phyloP scores from a whole-genome alignment of 257 asterid genomes.

The Ajuga chamaepitys region DNA sequence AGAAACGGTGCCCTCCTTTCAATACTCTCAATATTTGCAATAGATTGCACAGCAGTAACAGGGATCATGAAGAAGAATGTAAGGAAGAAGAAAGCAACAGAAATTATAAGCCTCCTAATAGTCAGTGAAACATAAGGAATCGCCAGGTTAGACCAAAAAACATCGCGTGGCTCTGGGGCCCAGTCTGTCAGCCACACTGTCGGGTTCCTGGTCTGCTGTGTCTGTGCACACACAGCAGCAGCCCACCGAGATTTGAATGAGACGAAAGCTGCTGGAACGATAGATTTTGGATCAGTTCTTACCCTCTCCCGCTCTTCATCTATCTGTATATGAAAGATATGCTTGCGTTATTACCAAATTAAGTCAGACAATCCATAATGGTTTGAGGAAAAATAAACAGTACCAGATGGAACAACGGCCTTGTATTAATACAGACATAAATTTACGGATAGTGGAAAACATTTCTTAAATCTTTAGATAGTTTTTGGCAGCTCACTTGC shows the following conservation, averaged over 20 bases:
- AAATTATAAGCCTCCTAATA: conserved; percentile 61
- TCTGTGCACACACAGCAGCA: conserved; percentile 94
- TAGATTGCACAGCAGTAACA: conserved; percentile 77
- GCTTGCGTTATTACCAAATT: conserved; percentile 10
- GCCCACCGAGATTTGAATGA: conserved; percentile 91
- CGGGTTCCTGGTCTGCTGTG: conserved; percentile 80
- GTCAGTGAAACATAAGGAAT: conserved; percentile 83
- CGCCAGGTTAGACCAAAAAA: conserved; percentile 79
- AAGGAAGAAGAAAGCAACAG: conserved; percentile 84
- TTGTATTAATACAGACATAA: not conserved
- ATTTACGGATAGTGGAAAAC: not conserved
- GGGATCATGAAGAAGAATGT: conserved; percentile 89
- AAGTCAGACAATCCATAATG: not conserved
- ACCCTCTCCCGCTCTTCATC: conserved; percentile 61
- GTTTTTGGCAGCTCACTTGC: not conserved
- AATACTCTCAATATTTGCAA: conserved; percentile 78
- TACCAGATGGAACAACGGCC: not conserved
- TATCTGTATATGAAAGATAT: conserved; percentile 40
- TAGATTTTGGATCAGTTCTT: conserved; percentile 41
- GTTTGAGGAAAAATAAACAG: not conserved
- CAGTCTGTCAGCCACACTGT: conserved; percentile 88
- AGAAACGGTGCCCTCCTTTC: conserved; percentile 63
- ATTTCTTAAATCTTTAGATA: not conserved
- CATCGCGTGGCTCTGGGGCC: conserved; percentile 93
- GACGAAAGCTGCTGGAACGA: conserved; percentile 87